Conservation (phyloP, 1,284 basidiomycete genomes). For the Moesziomyces parantarcticus region DNA sequence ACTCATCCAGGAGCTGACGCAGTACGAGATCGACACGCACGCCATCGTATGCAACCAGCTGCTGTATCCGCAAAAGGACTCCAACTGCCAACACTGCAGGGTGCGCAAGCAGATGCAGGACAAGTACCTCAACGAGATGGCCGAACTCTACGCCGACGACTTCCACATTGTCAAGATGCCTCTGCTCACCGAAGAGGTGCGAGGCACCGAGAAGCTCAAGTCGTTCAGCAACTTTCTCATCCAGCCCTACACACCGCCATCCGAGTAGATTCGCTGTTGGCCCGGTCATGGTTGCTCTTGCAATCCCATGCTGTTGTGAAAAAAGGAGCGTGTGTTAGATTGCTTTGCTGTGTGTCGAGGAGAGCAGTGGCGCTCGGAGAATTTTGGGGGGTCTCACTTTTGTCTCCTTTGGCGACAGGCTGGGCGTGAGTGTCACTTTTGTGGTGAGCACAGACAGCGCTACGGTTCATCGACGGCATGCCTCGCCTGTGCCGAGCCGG, state of each 20-base stretch:
- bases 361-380: no score
- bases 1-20: slow-evolving; percentile 92
- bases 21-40: slow-evolving; percentile 98
- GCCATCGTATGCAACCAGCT: slow-evolving; percentile 98
- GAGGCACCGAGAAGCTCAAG: slow-evolving; percentile 90
- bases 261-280: slow-evolving; percentile 15
- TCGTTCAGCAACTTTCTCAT: slow-evolving; percentile 69
- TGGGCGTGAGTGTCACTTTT: no score
- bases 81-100: slow-evolving; percentile 93
- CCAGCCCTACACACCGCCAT: slow-evolving; percentile 55
- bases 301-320: no score
- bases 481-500: no score
- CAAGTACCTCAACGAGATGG: slow-evolving; percentile 67
- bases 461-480: no score
- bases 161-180: slow-evolving; percentile 76
- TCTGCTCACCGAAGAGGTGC: slow-evolving; percentile 93
- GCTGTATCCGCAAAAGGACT: slow-evolving; percentile 88
- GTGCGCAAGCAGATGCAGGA: slow-evolving; percentile 98
- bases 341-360: no score
- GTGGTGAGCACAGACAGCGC: no score
- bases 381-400: no score
- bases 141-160: slow-evolving; percentile 66
- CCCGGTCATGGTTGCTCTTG: no score
- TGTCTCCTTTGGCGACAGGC: no score
- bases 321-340: no score